Evolutionary conservation across 768 basidiomycete genomes (phyloP).

Genomic region (Lactarius tabidus): DNA sequence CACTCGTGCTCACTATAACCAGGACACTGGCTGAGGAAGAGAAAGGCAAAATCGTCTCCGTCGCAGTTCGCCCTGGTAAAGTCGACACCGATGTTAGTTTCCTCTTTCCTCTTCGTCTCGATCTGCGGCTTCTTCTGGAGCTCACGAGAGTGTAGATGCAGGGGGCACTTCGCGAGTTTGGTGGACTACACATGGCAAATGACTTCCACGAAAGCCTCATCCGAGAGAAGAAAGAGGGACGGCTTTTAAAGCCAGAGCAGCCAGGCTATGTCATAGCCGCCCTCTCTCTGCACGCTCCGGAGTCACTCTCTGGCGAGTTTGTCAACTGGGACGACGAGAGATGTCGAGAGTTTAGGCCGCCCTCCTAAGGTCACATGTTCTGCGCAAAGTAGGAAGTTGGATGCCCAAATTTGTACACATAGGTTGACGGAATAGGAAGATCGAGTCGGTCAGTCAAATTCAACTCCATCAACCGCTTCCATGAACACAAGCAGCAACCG

Average conservation of each 20-base stretch:
- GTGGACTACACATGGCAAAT: constrained; percentile 49
- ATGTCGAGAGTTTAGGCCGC: constrained; percentile 50
- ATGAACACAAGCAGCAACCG: constrained; percentile 8
- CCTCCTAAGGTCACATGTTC: constrained; percentile 15
- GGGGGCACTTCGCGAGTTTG: constrained; percentile 46
- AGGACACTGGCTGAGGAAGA: constrained; percentile 88
- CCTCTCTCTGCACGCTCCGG: constrained; percentile 61
- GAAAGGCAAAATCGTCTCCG: constrained; percentile 54
- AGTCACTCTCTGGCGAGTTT: constrained; percentile 67
- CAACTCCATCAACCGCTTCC: not conserved
- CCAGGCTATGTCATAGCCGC: constrained; percentile 77
- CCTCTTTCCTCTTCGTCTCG: constrained; percentile 8
- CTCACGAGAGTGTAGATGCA: constrained; percentile 58
- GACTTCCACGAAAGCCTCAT: constrained; percentile 56
- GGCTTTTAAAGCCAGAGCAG: constrained; percentile 69
- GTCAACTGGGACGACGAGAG: constrained; percentile 75
- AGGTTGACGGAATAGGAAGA: not conserved
- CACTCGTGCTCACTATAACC: not conserved
- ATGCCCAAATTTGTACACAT: constrained; percentile 20
- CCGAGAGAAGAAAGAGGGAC: constrained; percentile 54
- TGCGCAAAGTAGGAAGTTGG: constrained; percentile 11
- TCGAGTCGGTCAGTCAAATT: not conserved
- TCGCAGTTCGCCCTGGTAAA: constrained; percentile 83
- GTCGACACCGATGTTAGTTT: constrained; percentile 75
- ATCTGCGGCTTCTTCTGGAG: constrained; percentile 4